phyloP scores from a whole-genome alignment of 2,329 filamentous ascomycete species.

The Colletotrichum sojae region DNA sequence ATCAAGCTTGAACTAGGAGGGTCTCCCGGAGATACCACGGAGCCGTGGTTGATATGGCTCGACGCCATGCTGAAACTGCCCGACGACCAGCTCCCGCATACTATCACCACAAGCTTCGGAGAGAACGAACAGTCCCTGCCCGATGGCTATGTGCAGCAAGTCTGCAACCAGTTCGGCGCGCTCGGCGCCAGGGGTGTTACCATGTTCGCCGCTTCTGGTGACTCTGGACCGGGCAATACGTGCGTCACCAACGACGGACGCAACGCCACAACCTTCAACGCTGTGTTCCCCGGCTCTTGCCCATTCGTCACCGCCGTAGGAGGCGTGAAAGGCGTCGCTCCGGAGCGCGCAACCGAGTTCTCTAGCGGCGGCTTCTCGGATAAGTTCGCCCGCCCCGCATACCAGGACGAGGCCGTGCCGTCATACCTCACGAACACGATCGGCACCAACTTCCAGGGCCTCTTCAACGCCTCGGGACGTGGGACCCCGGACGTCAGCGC shows the following conservation, averaged over 20 bases:
- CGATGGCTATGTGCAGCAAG: conserved; percentile 65
- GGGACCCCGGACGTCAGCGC: conserved; percentile 74
- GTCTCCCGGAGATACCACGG: conserved; percentile 58
- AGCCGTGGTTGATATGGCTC: conserved; percentile 77
- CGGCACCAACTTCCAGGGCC: conserved; percentile 60
- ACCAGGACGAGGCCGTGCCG: conserved; percentile 61
- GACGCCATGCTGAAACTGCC: conserved; percentile 70
- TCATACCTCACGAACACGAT: conserved; percentile 59
- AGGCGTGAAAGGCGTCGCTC: conserved; percentile 64
- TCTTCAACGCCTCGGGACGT: conserved; percentile 63
- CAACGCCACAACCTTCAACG: conserved; percentile 52
- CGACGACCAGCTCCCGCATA: conserved; percentile 70
- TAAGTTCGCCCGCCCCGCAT: conserved; percentile 58
- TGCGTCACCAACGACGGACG: conserved; percentile 56
- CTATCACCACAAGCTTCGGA: conserved; percentile 79
- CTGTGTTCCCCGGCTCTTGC: conserved; percentile 57
- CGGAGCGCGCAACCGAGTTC: conserved; percentile 67
- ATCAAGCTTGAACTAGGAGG: conserved; percentile 27
- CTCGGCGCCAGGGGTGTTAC: conserved; percentile 77
- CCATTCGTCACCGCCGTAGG: conserved; percentile 76
- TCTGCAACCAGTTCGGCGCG: conserved; percentile 72
- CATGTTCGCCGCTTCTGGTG: conserved; percentile 76
- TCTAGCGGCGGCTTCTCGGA: conserved; percentile 66
- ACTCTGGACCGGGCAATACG: conserved; percentile 53
- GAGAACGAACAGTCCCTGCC: conserved; percentile 77